These are phyloP conservation scores for Climacium dendroides DNA, from an alignment of 225 moss, liverwort and hornwort species.

Conservation along the genomic window DNA sequence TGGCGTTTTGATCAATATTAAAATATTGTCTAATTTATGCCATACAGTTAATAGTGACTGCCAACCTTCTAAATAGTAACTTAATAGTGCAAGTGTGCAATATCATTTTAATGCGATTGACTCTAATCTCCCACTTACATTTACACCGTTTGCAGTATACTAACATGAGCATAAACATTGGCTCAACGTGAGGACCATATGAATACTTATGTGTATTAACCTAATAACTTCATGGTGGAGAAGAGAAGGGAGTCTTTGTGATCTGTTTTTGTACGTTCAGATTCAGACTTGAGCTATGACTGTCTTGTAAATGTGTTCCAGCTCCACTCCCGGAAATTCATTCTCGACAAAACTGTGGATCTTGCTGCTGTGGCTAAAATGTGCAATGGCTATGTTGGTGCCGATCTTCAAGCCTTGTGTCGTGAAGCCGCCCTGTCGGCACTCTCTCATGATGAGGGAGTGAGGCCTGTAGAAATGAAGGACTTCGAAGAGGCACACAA, in stretches of 20 bases:
- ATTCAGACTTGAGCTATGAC: background rate
- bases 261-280: background rate
- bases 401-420: slow-evolving; percentile 90
- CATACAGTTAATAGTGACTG: background rate
- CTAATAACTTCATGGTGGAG: background rate
- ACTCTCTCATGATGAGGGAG: slow-evolving; percentile 32
- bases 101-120: background rate
- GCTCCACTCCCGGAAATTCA: slow-evolving; percentile 73
- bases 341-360: slow-evolving; percentile 52
- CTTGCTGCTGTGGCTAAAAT: slow-evolving; percentile 52
- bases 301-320: slow-evolving; percentile 10
- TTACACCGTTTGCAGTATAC: background rate
- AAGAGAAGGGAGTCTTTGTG: background rate
- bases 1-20: background rate
- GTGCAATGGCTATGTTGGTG: slow-evolving; percentile 98
- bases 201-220: background rate
- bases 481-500: slow-evolving; percentile 76
- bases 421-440: slow-evolving; percentile 90
- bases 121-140: background rate
- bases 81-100: background rate
- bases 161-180: background rate
- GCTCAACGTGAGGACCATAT: background rate
- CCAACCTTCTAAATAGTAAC: background rate
- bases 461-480: slow-evolving; percentile 51
- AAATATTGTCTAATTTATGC: background rate